Evolutionary conservation across 2,329 filamentous ascomycete genomes (phyloP), one percentile per base, ranked within the genome.

Genomic region (Alternaria brassicicola): DNA sequence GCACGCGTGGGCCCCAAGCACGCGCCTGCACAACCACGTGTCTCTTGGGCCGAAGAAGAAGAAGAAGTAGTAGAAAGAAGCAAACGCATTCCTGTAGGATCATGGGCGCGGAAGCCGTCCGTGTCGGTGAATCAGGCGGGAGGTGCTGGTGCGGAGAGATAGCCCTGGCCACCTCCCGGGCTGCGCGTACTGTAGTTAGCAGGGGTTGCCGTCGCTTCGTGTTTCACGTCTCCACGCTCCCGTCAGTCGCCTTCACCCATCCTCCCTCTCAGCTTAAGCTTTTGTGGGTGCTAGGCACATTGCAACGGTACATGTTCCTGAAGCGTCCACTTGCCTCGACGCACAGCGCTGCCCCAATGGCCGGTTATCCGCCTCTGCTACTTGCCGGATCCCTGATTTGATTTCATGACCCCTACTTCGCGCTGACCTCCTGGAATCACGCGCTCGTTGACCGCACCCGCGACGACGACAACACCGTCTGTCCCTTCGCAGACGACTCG

Each of bases 341-440:
- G 58, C 52, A 28, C 47, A 26, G 33, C 30, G 46, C 55, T 55
- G 56, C 42, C 33, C 57, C 59, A 59, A 67, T 65, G 60, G 62
- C 58, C 53, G 42, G 53, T 48, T 21, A 28, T 9, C 46, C 43
- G 47, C 41, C 50, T 54, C 52, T 69, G 66, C 64, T 55, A 52
- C 55, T 55, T 35, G 47, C 19, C 52, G 55, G 28, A 55, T 54
- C 55, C 55, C 50, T 47, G 51, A 41, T 45, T 42, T 47, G 51
- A 46, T 33, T 42, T 35, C 25, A 48, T 46, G 35, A 42, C 55
- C 55, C 48, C 55, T 48, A 46, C 33, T 52, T 49, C 49, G 55
- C 55, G 38, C 49, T 48, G 55, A 28, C 55, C 55, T 58, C 55
- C 55, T 58, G 55, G 45, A 49, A 49, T 31, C 43, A 1, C 28